A percentile compares a stretch with the other conserved stretches of the same genome.
Conservation (phyloP, 2,329 filamentous ascomycete species). For the Endothia cerciana region DNA sequence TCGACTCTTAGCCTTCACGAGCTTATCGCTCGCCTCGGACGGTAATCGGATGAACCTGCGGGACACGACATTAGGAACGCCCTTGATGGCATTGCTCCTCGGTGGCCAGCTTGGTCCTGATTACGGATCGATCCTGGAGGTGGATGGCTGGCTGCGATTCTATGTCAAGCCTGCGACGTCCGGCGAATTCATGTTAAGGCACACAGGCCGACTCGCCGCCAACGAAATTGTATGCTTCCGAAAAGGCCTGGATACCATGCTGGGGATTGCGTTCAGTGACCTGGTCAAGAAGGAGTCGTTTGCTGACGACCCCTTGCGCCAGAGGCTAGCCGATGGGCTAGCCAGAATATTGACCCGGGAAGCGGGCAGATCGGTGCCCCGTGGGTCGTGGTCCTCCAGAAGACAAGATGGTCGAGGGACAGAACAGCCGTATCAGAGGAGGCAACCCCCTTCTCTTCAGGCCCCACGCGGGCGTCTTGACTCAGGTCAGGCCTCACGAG, state of each 20-base stretch:
- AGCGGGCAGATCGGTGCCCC: background rate
- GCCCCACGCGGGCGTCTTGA: background rate
- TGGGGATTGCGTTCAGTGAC: constrained; percentile 11
- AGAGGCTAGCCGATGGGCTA: constrained; percentile 2
- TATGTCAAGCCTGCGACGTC: background rate
- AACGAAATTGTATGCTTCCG: constrained; percentile 8
- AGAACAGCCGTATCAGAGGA: background rate
- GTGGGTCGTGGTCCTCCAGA: background rate
- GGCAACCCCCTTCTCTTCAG: background rate
- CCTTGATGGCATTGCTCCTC: constrained; percentile 16
- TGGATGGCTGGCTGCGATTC: constrained; percentile 23
- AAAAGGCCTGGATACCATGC: constrained; percentile 12
- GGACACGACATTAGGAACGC: background rate
- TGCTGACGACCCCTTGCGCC: background rate
- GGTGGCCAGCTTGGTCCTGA: constrained; percentile 8
- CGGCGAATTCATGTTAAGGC: background rate
- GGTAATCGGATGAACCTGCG: constrained; percentile 9
- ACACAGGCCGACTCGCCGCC: background rate
- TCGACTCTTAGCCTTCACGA: constrained; percentile 7
- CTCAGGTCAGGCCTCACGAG: background rate
- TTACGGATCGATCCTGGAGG: background rate
- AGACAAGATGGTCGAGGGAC: background rate
- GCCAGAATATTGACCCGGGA: background rate
- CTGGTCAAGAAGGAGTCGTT: constrained; percentile 4
- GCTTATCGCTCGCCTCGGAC: constrained; percentile 1